Percentiles rank a stretch among this genome's conserved stretches.
Evolutionary conservation across 768 basidiomycete genomes (phyloP).

Genomic region (Lentinula detonsa): DNA sequence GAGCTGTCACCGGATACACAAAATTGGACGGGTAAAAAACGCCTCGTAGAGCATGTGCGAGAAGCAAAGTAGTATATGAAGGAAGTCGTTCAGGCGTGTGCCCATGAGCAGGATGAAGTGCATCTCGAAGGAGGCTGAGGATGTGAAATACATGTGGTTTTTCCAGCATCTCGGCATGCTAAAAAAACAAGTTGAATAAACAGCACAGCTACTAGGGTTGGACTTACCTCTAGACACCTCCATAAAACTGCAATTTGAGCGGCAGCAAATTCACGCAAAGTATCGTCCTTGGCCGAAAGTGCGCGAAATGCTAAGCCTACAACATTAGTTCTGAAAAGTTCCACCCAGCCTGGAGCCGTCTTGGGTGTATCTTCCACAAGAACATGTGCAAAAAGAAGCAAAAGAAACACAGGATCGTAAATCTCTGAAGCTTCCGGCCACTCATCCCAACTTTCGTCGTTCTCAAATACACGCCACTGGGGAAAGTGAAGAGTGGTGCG

Average conservation of each 20-base stretch:
- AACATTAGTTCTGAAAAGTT: conserved; percentile 77
- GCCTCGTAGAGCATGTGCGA: conserved; percentile 75
- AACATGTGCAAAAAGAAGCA: conserved; percentile 60
- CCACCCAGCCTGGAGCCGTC: conserved; percentile 75
- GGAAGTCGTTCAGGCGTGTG: conserved; percentile 55
- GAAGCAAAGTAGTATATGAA: conserved; percentile 71
- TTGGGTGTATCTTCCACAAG: conserved; percentile 53
- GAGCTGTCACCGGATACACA: conserved; percentile 79
- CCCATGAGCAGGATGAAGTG: conserved; percentile 35
- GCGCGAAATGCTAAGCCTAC: conserved; percentile 67
- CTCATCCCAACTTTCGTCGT: conserved; percentile 17
- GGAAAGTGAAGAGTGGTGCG: conserved; percentile 73
- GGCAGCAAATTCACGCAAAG: conserved; percentile 55
- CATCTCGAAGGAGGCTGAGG: conserved; percentile 58
- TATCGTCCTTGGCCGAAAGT: conserved; percentile 59
- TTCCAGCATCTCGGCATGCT: conserved; percentile 73
- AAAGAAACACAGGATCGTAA: conserved; percentile 80
- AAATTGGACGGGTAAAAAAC: conserved; percentile 87
- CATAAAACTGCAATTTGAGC: conserved; percentile 58
- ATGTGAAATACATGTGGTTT: conserved; percentile 67
- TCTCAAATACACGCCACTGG: conserved; percentile 46
- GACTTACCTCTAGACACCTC: conserved; percentile 56
- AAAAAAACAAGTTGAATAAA: conserved; percentile 1
- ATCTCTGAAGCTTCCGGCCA: conserved; percentile 29
- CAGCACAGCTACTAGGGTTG: background rate